Conservation (phyloP, 345 rosid species). For the Populus ilicifolia region DNA sequence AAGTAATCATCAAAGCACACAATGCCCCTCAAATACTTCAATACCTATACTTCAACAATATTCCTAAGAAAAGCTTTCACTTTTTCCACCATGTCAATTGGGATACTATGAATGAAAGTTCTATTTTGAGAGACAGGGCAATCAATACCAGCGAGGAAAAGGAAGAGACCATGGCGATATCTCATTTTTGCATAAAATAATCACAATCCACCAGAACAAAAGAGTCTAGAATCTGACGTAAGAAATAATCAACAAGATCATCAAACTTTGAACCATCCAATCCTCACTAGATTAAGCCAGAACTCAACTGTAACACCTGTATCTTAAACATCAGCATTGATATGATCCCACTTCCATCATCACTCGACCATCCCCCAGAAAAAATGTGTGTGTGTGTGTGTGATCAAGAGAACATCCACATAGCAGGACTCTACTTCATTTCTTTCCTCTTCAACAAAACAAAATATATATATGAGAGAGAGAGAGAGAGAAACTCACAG, state of each 20-base stretch:
- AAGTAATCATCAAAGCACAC: not conserved
- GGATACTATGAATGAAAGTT: not conserved
- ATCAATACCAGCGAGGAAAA: not conserved
- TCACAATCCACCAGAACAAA: not conserved
- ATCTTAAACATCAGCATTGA: not conserved
- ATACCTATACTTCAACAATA: not conserved
- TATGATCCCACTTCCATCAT: not conserved
- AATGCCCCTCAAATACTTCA: not conserved
- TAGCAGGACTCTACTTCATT: not conserved
- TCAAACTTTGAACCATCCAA: not conserved
- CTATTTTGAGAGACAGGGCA: not conserved
- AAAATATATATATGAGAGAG: too few species aligned
- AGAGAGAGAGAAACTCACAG: slow-evolving; percentile 44
- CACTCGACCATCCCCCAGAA: not conserved
- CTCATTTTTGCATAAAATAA: not conserved
- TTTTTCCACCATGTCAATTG: too few species aligned
- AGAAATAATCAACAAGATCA: not conserved
- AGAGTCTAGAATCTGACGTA: not conserved
- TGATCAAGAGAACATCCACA: not conserved
- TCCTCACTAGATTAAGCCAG: not conserved
- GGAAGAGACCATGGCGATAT: not conserved
- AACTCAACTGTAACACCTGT: not conserved
- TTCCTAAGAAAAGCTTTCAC: too few species aligned
- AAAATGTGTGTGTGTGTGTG: not conserved
- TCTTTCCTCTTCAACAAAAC: not conserved